These are phyloP conservation scores for Ottelia alismoides DNA, from an alignment of 106 monocot species.

Conservation along the genomic window DNA sequence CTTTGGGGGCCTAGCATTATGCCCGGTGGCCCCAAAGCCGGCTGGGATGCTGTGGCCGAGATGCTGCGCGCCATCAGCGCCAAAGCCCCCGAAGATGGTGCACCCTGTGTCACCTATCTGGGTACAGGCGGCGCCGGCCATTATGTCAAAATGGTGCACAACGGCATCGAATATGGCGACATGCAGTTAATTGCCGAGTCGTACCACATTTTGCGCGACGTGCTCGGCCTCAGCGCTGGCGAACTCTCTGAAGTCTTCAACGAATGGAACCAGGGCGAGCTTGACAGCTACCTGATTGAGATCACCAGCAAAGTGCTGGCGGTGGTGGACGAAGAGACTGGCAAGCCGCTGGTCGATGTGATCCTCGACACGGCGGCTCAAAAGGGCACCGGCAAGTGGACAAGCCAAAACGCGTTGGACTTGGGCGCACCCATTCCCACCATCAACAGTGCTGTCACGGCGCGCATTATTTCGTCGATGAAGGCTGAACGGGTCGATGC, in stretches of 20 bases:
- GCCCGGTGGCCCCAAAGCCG: conserved; percentile 17
- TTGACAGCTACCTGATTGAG: conserved; percentile 21
- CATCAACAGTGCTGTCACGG: no score
- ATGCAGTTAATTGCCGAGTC: conserved; percentile 28
- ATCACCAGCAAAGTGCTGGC: conserved; percentile 18
- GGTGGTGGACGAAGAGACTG: conserved; percentile 8
- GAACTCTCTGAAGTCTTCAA: conserved; percentile 12
- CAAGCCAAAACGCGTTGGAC: conserved; percentile 18
- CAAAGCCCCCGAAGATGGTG: conserved; percentile 15
- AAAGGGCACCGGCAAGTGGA: conserved; percentile 29
- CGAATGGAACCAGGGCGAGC: conserved; percentile 20
- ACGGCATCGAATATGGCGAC: conserved; percentile 27
- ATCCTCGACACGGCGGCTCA: conserved; percentile 20
- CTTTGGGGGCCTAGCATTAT: conserved; percentile 12
- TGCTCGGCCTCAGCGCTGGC: conserved; percentile 7
- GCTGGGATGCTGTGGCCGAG: conserved; percentile 8
- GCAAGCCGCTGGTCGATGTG: conserved; percentile 18
- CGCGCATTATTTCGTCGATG: conserved; percentile 5
- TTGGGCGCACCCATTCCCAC: no score
- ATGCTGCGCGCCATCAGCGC: conserved; percentile 11
- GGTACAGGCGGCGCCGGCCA: conserved; percentile 20
- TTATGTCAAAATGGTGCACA: conserved; percentile 30
- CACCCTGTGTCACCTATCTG: conserved; percentile 22
- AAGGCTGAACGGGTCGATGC: conserved; percentile 19
- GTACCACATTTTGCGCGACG: conserved; percentile 14